Conservation (phyloP, 179 eudicot species). For the Amaranthus tricolor region DNA sequence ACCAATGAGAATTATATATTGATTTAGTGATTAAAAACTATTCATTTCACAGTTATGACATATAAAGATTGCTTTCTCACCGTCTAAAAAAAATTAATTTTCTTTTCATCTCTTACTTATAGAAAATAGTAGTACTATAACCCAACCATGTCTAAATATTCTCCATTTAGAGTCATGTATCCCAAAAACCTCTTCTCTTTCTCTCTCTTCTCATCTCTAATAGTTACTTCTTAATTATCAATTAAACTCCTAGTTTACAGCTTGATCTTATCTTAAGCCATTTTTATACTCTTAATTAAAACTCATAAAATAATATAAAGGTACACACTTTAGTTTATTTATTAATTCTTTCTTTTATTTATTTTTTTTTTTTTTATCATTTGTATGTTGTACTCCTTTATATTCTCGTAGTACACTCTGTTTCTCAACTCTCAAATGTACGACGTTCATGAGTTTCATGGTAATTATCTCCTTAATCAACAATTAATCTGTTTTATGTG, state of each 20-base stretch:
- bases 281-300: not conserved
- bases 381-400: slow-evolving; percentile 18
- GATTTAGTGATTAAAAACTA: too few species aligned
- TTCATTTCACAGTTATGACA: too few species aligned
- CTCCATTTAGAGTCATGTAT: slow-evolving; percentile 4
- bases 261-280: slow-evolving; percentile 11
- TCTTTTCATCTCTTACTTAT: too few species aligned
- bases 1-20: too few species aligned
- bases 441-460: slow-evolving; percentile 10
- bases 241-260: not conserved
- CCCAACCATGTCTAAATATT: slow-evolving; percentile 21
- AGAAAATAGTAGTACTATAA: slow-evolving; percentile 5
- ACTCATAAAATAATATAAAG: too few species aligned
- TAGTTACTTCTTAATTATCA: not conserved
- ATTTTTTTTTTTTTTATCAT: not conserved
- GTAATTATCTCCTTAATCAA: too few species aligned
- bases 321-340: not conserved
- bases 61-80: too few species aligned
- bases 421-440: not conserved
- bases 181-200: not conserved
- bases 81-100: too few species aligned
- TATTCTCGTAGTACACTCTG: slow-evolving; percentile 7
- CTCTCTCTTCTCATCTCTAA: slow-evolving; percentile 13
- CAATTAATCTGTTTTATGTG: too few species aligned
- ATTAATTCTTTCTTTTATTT: too few species aligned